These are phyloP conservation scores for Staphylotrichum longicolle DNA, from an alignment of 495 filamentous ascomycete genomes.

Conservation along the genomic window DNA sequence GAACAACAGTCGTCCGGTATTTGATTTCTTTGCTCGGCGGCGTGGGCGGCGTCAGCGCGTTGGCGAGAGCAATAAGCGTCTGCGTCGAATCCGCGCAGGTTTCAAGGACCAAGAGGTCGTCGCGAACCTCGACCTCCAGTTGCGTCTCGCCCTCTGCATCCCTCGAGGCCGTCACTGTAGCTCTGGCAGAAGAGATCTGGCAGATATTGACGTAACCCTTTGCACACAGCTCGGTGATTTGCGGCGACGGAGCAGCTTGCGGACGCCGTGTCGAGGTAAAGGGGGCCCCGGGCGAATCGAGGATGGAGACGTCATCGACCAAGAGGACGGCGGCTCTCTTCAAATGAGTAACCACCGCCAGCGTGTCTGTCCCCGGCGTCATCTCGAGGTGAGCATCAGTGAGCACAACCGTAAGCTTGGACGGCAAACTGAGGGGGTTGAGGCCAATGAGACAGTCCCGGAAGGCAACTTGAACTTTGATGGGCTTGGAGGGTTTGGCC, in stretches of 20 bases:
- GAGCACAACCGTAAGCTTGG: conserved; percentile 74
- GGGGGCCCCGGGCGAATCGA: conserved; percentile 48
- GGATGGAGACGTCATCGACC: conserved; percentile 68
- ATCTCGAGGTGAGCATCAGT: conserved; percentile 70
- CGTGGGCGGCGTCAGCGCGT: conserved; percentile 76
- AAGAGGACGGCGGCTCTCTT: conserved; percentile 79
- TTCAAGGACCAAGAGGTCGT: conserved; percentile 86
- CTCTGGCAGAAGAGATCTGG: conserved; percentile 75
- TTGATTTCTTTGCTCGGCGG: conserved; percentile 76
- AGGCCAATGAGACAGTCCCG: conserved; percentile 79
- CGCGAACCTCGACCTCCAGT: conserved; percentile 75
- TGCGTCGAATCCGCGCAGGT: conserved; percentile 97
- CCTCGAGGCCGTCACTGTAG: conserved; percentile 53
- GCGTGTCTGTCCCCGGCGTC: conserved; percentile 57
- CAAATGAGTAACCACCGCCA: conserved; percentile 62
- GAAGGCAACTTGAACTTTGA: conserved; percentile 70
- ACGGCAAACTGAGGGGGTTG: conserved; percentile 72
- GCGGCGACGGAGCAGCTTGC: conserved; percentile 52
- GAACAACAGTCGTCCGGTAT: conserved; percentile 83
- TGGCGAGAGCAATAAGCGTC: conserved; percentile 77
- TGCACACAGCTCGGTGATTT: conserved; percentile 62
- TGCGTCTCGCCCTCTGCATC: conserved; percentile 57
- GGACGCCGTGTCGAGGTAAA: conserved; percentile 43
- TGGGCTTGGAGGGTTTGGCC: conserved; percentile 38
- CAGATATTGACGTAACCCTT: conserved; percentile 81